These are phyloP conservation scores for Ophiocordyceps polyrhachis-furcata DNA, from an alignment of 2,329 filamentous ascomycete genomes.

Conservation along the genomic window DNA sequence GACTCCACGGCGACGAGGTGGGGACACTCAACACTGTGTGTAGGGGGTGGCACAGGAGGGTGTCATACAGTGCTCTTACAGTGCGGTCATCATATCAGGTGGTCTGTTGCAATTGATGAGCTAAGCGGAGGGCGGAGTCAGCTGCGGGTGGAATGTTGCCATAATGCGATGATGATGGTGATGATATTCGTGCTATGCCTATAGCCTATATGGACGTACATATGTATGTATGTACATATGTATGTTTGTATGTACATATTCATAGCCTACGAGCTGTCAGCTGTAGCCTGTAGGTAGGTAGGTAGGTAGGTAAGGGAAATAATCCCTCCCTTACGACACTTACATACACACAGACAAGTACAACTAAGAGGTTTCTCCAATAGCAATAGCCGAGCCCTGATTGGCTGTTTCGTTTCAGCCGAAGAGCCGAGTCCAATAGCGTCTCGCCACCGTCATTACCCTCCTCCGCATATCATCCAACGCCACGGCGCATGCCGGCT, in stretches of 20 bases:
- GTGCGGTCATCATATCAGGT: not conserved
- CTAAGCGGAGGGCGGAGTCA: not conserved
- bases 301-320: too few species aligned
- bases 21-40: not conserved
- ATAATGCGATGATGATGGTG: too few species aligned
- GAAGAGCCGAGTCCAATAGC: constrained; percentile 14
- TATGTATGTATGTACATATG: too few species aligned
- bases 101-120: not conserved
- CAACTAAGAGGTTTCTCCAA: constrained; percentile 1
- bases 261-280: too few species aligned
- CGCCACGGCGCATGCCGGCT: constrained; percentile 12
- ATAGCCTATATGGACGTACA: too few species aligned
- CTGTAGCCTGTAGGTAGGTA: too few species aligned
- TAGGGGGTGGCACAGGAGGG: too few species aligned
- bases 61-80: not conserved
- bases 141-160: too few species aligned
- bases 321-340: too few species aligned
- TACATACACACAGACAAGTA: too few species aligned
- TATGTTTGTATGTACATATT: too few species aligned
- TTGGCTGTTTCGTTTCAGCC: constrained; percentile 15
- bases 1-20: not conserved
- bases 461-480: not conserved
- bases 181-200: too few species aligned
- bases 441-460: not conserved
- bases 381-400: constrained; percentile 9